phyloP scores from a whole-genome alignment of 176 grass and related monocot species.

The Ananas comosus region DNA sequence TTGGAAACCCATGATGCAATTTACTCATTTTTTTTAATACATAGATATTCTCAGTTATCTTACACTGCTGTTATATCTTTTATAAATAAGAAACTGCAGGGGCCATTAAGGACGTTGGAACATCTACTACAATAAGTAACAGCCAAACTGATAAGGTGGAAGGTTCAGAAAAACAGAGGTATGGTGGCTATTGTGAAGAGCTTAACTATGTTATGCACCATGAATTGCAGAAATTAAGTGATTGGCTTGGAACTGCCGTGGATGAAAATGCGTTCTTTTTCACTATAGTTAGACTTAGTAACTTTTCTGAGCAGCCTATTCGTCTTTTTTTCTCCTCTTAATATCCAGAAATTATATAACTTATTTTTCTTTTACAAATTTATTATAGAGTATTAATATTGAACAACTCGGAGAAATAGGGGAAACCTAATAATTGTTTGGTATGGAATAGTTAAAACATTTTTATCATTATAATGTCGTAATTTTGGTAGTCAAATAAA shows the following conservation, averaged over 20 bases:
- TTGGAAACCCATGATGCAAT: not conserved
- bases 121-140: conserved; percentile 15
- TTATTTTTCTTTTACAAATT: too few species aligned
- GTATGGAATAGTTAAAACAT: too few species aligned
- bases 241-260: too few species aligned
- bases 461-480: too few species aligned
- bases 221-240: too few species aligned
- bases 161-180: conserved; percentile 93
- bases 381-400: too few species aligned
- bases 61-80: conserved; percentile 8
- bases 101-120: conserved; percentile 13
- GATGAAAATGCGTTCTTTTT: not conserved
- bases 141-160: conserved; percentile 26
- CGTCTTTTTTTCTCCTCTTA: conserved; percentile 5
- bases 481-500: too few species aligned
- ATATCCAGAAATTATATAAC: not conserved
- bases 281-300: too few species aligned
- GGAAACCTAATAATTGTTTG: too few species aligned
- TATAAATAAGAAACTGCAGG: conserved; percentile 15
- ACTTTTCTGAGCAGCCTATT: too few species aligned
- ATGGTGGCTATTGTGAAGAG: not conserved
- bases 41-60: conserved; percentile 19
- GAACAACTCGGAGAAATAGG: too few species aligned
- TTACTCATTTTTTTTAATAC: not conserved
- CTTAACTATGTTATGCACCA: too few species aligned